A percentile compares a stretch with the other conserved stretches of the same genome.
Conservation (phyloP, 306 rosid genomes). For the Quercus rubra region DNA sequence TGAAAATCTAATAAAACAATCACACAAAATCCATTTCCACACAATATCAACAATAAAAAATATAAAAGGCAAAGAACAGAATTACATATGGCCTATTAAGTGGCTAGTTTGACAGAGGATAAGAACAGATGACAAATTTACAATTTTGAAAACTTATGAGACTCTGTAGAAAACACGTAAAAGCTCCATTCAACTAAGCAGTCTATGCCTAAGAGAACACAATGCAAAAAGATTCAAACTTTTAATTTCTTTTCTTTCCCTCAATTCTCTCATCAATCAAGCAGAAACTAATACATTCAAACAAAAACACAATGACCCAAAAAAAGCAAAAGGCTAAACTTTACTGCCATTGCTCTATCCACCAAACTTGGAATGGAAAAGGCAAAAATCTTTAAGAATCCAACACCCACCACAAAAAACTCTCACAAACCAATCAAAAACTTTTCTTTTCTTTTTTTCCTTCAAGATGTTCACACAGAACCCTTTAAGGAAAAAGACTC, state of each 20-base stretch:
- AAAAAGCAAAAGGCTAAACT: constrained; percentile 2
- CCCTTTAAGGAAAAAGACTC: neutral
- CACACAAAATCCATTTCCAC: neutral
- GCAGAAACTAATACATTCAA: constrained; percentile 10
- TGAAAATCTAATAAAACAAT: neutral
- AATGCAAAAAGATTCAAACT: constrained; percentile 23
- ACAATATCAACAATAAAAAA: neutral
- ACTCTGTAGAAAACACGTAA: neutral
- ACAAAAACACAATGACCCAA: neutral
- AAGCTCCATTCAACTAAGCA: neutral
- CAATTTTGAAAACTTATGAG: neutral
- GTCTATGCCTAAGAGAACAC: neutral
- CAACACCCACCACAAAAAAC: no score
- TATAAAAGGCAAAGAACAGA: neutral
- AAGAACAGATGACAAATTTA: neutral
- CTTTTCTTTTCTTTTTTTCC: no score
- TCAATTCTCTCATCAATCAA: constrained; percentile 23
- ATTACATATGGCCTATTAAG: constrained; percentile 5
- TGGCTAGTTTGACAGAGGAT: neutral
- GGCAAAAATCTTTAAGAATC: constrained; percentile 11
- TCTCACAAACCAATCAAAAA: no score
- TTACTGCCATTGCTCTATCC: constrained; percentile 69
- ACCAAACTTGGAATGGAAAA: constrained; percentile 31
- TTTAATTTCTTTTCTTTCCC: neutral
- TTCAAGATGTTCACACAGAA: no score